These are phyloP conservation scores for Heterobasidion annosum DNA, from an alignment of 1,284 basidiomycete genomes.

Conservation along the genomic window DNA sequence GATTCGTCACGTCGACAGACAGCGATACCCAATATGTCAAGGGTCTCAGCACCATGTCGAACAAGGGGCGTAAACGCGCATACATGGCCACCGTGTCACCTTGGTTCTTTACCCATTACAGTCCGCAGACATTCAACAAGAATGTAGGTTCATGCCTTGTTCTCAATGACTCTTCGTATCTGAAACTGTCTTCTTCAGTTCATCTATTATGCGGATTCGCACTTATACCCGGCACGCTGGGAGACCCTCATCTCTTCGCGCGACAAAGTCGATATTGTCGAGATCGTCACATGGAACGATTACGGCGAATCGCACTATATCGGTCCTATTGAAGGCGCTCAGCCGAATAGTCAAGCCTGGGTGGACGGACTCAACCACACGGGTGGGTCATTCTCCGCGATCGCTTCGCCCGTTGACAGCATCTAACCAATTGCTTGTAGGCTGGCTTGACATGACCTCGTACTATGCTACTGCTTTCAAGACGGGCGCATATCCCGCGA, in stretches of 20 bases:
- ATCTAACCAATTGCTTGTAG: constrained; percentile 18
- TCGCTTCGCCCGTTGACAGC: background rate
- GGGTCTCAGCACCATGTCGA: constrained; percentile 14
- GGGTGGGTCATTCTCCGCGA: constrained; percentile 22
- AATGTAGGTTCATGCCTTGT: constrained; percentile 42
- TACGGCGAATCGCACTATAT: constrained; percentile 30
- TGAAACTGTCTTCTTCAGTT: constrained; percentile 18
- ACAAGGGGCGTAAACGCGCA: constrained; percentile 10
- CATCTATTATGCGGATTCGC: constrained; percentile 46
- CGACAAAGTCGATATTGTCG: constrained; percentile 39
- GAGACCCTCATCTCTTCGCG: constrained; percentile 58
- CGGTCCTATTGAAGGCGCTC: constrained; percentile 58
- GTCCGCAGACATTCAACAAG: constrained; percentile 63
- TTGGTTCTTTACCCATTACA: constrained; percentile 75
- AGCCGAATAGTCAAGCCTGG: constrained; percentile 36
- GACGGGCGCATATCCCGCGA: constrained; percentile 56
- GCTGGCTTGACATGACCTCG: constrained; percentile 54
- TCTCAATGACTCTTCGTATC: constrained; percentile 4
- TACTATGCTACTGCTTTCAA: constrained; percentile 76
- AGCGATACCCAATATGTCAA: constrained; percentile 32
- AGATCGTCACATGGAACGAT: constrained; percentile 32
- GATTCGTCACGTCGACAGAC: constrained; percentile 31
- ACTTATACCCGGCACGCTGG: constrained; percentile 70
- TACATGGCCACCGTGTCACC: constrained; percentile 28
- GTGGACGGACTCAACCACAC: constrained; percentile 25